Conservation (phyloP, 345 rosid species). For the Cardamine chenopodiifolia region DNA sequence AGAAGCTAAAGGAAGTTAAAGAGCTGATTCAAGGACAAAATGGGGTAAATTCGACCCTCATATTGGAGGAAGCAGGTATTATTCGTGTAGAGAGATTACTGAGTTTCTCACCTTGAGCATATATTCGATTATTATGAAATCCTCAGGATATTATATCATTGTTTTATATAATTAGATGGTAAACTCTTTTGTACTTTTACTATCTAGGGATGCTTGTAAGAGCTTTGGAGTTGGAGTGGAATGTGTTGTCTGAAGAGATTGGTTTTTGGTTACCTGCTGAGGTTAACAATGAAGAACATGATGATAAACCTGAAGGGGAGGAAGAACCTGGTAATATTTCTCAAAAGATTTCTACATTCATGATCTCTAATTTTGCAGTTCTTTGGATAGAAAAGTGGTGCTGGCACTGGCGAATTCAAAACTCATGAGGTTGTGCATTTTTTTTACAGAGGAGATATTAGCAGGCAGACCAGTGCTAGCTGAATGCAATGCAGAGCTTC, state of each 20-base stretch:
- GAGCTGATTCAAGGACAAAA: slow-evolving; percentile 49
- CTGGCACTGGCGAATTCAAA: slow-evolving; percentile 1
- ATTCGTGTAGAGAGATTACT: background rate
- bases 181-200: background rate
- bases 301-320: slow-evolving; percentile 86
- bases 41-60: slow-evolving; percentile 52
- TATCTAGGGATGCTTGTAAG: slow-evolving; percentile 62
- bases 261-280: slow-evolving; percentile 91
- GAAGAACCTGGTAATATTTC: slow-evolving; percentile 66
- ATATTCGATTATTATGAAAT: slow-evolving; percentile 6
- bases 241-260: slow-evolving; percentile 71
- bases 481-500: slow-evolving; percentile 82
- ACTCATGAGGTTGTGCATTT: slow-evolving; percentile 22
- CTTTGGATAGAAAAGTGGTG: slow-evolving; percentile 4
- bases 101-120: slow-evolving; percentile 19
- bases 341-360: background rate
- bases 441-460: slow-evolving; percentile 68
- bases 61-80: slow-evolving; percentile 81
- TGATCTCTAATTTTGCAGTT: background rate
- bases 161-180: slow-evolving; percentile 4
- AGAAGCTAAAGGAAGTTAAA: slow-evolving; percentile 73
- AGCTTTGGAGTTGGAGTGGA: slow-evolving; percentile 85
- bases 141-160: background rate
- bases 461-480: slow-evolving; percentile 86
- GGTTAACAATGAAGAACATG: slow-evolving; percentile 65